phyloP scores from a whole-genome alignment of 305 asterid genomes.

The Fraxinus xanthoxyloides region DNA sequence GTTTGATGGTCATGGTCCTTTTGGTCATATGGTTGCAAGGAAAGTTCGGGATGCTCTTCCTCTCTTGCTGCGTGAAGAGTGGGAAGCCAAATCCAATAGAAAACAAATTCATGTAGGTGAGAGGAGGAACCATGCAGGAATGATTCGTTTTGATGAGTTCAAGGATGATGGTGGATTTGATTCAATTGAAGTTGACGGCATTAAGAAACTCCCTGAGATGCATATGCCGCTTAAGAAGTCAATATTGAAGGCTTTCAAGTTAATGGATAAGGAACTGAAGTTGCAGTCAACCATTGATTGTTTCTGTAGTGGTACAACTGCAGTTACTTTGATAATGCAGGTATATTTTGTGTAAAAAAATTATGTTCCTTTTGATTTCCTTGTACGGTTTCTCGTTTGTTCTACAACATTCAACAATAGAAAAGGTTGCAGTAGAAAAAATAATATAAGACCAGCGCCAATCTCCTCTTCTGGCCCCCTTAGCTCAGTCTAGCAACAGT shows the following conservation, averaged over 20 bases:
- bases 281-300: conserved; percentile 42
- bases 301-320: conserved; percentile 52
- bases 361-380: not conserved
- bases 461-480: not conserved
- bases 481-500: not conserved
- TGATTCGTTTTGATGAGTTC: conserved; percentile 30
- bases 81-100: conserved; percentile 31
- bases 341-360: conserved; percentile 13
- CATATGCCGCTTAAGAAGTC: conserved; percentile 38
- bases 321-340: conserved; percentile 43
- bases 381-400: not conserved
- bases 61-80: conserved; percentile 35
- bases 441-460: not conserved
- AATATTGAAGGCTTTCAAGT: conserved; percentile 38
- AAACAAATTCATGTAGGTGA: conserved; percentile 24
- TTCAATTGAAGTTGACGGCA: conserved; percentile 31
- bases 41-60: conserved; percentile 61
- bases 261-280: conserved; percentile 52
- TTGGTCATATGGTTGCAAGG: conserved; percentile 59
- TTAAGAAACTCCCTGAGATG: conserved; percentile 39
- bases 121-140: conserved; percentile 23
- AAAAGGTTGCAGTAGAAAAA: not conserved
- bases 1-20: conserved; percentile 65
- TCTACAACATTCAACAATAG: not conserved
- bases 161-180: conserved; percentile 34